A percentile compares a stretch with the other conserved stretches of the same genome.
Evolutionary conservation across 331 rosid genomes (phyloP).

Genomic region (Quercus phellos): DNA sequence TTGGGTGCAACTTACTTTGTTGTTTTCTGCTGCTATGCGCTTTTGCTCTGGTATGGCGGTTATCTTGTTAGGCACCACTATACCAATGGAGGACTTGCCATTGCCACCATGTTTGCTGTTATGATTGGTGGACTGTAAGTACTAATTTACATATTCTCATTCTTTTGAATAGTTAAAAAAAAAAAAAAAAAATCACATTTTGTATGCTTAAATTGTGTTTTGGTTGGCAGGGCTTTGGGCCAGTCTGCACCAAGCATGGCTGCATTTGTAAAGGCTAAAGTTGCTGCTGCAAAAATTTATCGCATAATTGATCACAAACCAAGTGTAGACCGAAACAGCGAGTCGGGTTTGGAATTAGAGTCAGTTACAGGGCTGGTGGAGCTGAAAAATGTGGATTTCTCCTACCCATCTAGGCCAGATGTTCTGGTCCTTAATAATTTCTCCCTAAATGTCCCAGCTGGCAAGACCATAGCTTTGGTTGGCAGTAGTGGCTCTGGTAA

Average conservation of each 20-base stretch:
- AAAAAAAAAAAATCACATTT: not conserved
- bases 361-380: conserved; percentile 79
- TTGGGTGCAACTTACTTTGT: conserved; percentile 96
- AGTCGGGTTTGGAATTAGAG: conserved; percentile 66
- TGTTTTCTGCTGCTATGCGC: conserved; percentile 95
- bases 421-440: conserved; percentile 66
- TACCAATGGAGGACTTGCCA: conserved; percentile 98
- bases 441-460: conserved; percentile 79
- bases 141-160: not conserved
- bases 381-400: conserved; percentile 73
- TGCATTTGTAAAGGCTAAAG: conserved; percentile 93
- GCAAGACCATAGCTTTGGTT: conserved; percentile 92
- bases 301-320: conserved; percentile 89
- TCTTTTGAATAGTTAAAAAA: not conserved
- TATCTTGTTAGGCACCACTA: conserved; percentile 81
- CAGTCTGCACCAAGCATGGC: conserved; percentile 96
- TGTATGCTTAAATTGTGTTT: not conserved
- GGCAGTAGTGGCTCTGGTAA: conserved; percentile 99
- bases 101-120: conserved; percentile 96
- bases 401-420: conserved; percentile 90
- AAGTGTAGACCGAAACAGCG: conserved; percentile 60
- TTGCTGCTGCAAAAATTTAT: conserved; percentile 83
- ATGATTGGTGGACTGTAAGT: conserved; percentile 97
- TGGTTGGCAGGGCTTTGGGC: conserved; percentile 66
- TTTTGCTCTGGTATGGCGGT: conserved; percentile 96